These are phyloP conservation scores for Phytophthora aleatoria DNA, from an alignment of 352 stramenopile species.

Conservation along the genomic window DNA sequence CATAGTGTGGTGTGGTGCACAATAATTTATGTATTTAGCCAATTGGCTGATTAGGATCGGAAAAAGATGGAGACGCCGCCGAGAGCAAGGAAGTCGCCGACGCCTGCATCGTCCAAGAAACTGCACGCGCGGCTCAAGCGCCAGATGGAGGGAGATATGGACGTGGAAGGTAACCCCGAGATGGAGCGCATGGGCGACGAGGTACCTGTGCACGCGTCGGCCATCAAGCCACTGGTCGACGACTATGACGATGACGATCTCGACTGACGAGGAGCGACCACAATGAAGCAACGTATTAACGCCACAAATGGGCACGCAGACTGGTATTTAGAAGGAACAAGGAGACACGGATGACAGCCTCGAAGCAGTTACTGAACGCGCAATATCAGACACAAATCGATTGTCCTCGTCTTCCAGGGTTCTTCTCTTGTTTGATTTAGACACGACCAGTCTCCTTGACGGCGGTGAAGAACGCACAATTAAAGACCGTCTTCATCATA, in stretches of 20 bases:
- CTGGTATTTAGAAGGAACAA: constrained; percentile 30
- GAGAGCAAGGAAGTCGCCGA: constrained; percentile 44
- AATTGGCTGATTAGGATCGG: constrained; percentile 7
- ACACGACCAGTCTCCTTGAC: constrained; percentile 63
- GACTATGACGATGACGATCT: constrained; percentile 85
- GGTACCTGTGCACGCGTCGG: constrained; percentile 57
- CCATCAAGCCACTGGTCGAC: constrained; percentile 61
- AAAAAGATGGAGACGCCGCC: constrained; percentile 72
- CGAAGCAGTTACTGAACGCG: background rate
- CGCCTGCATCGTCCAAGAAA: constrained; percentile 46
- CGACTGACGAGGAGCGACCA: constrained; percentile 1
- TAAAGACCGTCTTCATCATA: constrained; percentile 87
- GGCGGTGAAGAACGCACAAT: constrained; percentile 88
- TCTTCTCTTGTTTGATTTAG: constrained; percentile 16
- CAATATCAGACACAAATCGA: constrained; percentile 11
- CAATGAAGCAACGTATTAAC: background rate
- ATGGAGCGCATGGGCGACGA: constrained; percentile 70
- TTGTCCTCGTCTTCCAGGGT: background rate
- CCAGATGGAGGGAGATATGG: constrained; percentile 74
- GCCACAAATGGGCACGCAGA: constrained; percentile 7
- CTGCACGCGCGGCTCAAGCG: constrained; percentile 75
- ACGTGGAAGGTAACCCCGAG: constrained; percentile 58
- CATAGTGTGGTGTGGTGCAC: constrained; percentile 18
- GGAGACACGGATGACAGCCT: constrained; percentile 6
- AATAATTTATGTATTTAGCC: constrained; percentile 6